Conservation (phyloP, 2,329 filamentous ascomycete species). For the Ophiognomonia clavigignenti-juglandacearum region DNA sequence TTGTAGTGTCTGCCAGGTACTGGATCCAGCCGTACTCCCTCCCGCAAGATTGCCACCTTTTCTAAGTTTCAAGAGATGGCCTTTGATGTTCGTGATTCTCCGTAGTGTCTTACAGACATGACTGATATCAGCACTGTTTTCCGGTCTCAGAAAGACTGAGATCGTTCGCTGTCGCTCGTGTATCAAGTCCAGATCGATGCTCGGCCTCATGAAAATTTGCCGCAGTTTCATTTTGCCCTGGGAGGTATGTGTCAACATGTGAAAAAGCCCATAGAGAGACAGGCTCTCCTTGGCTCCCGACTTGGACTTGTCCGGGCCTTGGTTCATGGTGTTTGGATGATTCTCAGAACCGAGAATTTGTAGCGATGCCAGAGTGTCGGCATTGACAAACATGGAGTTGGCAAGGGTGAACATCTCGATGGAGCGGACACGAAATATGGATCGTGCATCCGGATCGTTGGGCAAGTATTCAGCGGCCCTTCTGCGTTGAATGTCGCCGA, state of each 20-base stretch:
- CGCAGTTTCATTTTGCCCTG: conserved; percentile 73
- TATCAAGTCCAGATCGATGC: conserved; percentile 63
- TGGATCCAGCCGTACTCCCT: conserved; percentile 52
- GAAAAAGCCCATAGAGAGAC: conserved; percentile 80
- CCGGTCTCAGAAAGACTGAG: conserved; percentile 57
- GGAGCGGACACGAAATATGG: conserved; percentile 54
- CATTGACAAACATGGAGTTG: conserved; percentile 69
- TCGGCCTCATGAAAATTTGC: conserved; percentile 79
- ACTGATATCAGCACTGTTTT: conserved; percentile 56
- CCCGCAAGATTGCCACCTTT: conserved; percentile 65
- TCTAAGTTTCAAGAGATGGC: conserved; percentile 62
- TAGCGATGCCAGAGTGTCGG: conserved; percentile 73
- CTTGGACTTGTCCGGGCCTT: conserved; percentile 57
- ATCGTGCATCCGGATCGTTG: conserved; percentile 48
- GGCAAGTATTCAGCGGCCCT: conserved; percentile 58
- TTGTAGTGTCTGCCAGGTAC: conserved; percentile 68
- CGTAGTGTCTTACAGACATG: conserved; percentile 58
- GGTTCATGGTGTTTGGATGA: conserved; percentile 76
- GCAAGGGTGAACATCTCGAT: conserved; percentile 72
- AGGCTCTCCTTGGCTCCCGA: conserved; percentile 72
- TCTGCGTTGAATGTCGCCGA: conserved; percentile 72
- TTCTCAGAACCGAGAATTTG: conserved; percentile 81
- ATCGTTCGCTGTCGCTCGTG: conserved; percentile 68
- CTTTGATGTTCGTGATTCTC: conserved; percentile 71
- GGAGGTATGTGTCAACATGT: conserved; percentile 66